Conservation (phyloP, 1,139 yeast genomes). For the Blastobotrys persicus region DNA sequence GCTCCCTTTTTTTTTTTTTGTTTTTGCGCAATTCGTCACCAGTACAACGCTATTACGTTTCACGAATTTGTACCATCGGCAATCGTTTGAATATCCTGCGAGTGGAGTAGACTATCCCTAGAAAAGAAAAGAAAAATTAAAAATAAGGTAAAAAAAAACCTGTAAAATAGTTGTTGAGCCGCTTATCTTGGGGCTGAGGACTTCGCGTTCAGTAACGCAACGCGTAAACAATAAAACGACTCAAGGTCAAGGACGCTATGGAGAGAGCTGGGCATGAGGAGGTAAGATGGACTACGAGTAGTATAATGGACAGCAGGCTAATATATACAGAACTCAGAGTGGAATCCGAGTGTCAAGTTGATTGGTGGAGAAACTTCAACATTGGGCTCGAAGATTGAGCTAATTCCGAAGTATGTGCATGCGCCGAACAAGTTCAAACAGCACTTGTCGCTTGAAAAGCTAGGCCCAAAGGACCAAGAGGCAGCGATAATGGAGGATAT, state of each 20-base stretch:
- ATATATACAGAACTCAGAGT: slow-evolving; percentile 6
- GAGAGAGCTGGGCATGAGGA: slow-evolving; percentile 3
- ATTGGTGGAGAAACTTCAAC: slow-evolving; percentile 25
- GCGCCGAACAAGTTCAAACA: slow-evolving; percentile 17
- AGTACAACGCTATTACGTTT: too few relatives aligned
- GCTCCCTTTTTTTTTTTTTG: too few relatives aligned
- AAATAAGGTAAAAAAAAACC: too few relatives aligned
- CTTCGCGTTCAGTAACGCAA: background rate
- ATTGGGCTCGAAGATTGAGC: slow-evolving; percentile 26
- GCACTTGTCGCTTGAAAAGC: slow-evolving; percentile 15
- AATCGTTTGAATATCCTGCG: too few relatives aligned
- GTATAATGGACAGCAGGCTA: too few relatives aligned
- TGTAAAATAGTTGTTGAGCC: too few relatives aligned
- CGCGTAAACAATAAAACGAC: slow-evolving; percentile 7
- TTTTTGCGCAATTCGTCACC: too few relatives aligned
- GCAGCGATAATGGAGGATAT: slow-evolving; percentile 70
- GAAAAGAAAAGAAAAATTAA: too few relatives aligned
- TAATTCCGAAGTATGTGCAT: slow-evolving; percentile 28
- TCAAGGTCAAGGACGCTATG: too few relatives aligned
- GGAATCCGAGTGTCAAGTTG: slow-evolving; percentile 24
- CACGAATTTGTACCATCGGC: too few relatives aligned
- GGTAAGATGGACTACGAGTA: too few relatives aligned
- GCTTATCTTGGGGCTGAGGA: background rate
- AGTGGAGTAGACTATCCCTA: too few relatives aligned
- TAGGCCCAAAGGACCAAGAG: slow-evolving; percentile 49